Evolutionary conservation across 2,329 filamentous ascomycete genomes (phyloP).

Genomic region (Orbilia brochopaga): DNA sequence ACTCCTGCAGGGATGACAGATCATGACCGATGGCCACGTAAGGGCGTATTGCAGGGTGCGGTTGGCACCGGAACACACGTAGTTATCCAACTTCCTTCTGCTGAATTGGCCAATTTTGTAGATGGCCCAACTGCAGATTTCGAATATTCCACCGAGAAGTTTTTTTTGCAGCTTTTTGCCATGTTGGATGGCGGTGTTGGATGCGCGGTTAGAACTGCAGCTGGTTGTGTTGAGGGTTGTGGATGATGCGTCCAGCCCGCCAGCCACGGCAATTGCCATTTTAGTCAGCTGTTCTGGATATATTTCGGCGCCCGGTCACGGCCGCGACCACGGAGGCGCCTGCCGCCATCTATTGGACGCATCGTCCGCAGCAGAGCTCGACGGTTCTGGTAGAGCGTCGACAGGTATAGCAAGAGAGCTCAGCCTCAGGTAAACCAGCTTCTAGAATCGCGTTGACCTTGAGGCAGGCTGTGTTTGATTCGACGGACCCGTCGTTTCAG

Average conservation of each 20-base stretch:
- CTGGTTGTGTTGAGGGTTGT: constrained; percentile 18
- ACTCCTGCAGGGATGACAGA: no score
- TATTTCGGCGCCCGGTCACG: no score
- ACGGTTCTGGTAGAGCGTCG: neutral
- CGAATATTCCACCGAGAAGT: no score
- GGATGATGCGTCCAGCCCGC: no score
- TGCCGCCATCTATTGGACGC: constrained; percentile 26
- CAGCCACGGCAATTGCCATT: neutral
- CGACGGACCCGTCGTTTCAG: constrained; percentile 37
- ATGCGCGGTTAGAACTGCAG: constrained; percentile 9
- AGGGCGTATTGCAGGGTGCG: no score
- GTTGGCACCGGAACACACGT: no score
- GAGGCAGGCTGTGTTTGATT: constrained; percentile 45
- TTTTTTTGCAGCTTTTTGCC: neutral
- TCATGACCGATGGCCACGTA: no score
- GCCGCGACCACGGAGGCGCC: no score
- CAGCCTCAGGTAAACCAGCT: constrained; percentile 5
- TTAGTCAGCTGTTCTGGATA: neutral
- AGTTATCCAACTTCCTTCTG: no score
- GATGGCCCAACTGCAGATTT: no score
- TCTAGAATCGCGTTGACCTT: constrained; percentile 40
- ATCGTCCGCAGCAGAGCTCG: constrained; percentile 6
- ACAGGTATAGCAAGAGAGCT: neutral
- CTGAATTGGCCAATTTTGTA: no score
- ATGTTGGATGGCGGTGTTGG: constrained; percentile 23